A percentile compares a stretch with the other conserved stretches of the same genome.
These are phyloP conservation scores for Sclerotinia sclerotiorum DNA, from an alignment of 2,329 filamentous ascomycete genomes.

Conservation along the genomic window DNA sequence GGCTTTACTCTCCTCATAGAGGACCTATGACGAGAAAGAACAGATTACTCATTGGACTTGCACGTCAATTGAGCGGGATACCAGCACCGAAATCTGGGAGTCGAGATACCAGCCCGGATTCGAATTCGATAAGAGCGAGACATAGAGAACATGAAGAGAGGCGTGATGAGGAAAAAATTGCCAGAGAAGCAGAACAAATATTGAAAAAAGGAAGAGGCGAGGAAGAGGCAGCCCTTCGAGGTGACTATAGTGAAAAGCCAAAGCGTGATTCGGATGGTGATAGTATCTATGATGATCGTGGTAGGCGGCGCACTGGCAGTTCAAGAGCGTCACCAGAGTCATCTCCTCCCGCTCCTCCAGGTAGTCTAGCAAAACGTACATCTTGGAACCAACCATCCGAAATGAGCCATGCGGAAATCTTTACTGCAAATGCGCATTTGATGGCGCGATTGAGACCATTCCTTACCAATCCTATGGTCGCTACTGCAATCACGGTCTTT, in stretches of 20 bases:
- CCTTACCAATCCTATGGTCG: slow-evolving; percentile 76
- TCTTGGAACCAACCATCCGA: slow-evolving; percentile 48
- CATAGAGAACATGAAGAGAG: slow-evolving; percentile 50
- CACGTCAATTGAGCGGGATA: slow-evolving; percentile 83
- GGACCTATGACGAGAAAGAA: slow-evolving; percentile 87
- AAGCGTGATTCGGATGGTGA: slow-evolving; percentile 46
- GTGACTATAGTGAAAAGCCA: slow-evolving; percentile 71
- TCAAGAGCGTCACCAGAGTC: slow-evolving; percentile 34
- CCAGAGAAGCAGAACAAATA: slow-evolving; percentile 74
- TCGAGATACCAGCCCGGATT: slow-evolving; percentile 37
- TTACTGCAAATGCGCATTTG: slow-evolving; percentile 78
- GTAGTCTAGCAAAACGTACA: slow-evolving; percentile 47
- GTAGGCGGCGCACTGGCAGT: slow-evolving; percentile 26
- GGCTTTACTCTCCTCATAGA: slow-evolving; percentile 85
- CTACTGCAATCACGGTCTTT: slow-evolving; percentile 82
- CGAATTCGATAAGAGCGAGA: slow-evolving; percentile 33
- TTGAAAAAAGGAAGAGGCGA: slow-evolving; percentile 70
- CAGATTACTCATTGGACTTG: slow-evolving; percentile 80
- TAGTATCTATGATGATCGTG: slow-evolving; percentile 34
- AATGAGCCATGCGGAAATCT: slow-evolving; percentile 74
- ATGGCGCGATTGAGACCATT: slow-evolving; percentile 88
- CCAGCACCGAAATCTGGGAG: slow-evolving; percentile 48
- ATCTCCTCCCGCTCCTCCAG: slow-evolving; percentile 39
- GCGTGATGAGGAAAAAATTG: slow-evolving; percentile 64
- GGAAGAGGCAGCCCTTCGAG: slow-evolving; percentile 66